Percentiles rank a stretch among this genome's conserved stretches.
Evolutionary conservation across 176 grass and related monocot genomes (phyloP).

Genomic region (Phragmites australis): DNA sequence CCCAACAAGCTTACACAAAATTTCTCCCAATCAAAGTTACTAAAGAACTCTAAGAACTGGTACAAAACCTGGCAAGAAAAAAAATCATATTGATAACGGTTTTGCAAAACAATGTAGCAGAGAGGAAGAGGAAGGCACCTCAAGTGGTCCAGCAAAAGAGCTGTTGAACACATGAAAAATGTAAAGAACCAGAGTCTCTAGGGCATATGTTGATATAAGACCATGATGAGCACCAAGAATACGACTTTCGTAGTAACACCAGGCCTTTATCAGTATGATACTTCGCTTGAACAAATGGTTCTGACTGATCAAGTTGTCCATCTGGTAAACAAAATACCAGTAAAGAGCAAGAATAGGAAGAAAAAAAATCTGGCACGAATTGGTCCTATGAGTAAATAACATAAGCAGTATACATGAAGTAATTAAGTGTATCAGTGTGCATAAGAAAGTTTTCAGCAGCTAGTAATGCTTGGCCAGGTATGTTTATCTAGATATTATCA

Average conservation of each 20-base stretch:
- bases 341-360: neutral
- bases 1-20: constrained; percentile 62
- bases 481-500: neutral
- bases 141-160: constrained; percentile 59
- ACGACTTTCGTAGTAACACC: constrained; percentile 71
- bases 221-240: constrained; percentile 79
- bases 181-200: constrained; percentile 73
- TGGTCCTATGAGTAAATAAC: neutral
- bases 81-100: neutral
- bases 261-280: constrained; percentile 72
- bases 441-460: neutral
- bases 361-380: constrained; percentile 9
- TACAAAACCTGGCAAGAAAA: constrained; percentile 50
- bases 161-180: constrained; percentile 72
- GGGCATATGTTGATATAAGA: constrained; percentile 71
- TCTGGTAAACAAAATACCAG: constrained; percentile 36
- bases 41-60: constrained; percentile 66
- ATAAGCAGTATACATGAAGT: neutral
- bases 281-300: constrained; percentile 70
- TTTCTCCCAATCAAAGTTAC: constrained; percentile 67
- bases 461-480: neutral
- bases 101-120: neutral
- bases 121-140: constrained; percentile 42
- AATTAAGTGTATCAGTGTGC: neutral
- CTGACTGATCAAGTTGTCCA: constrained; percentile 45